phyloP scores from a whole-genome alignment of 257 asterid species.

The Scutellaria barbata region DNA sequence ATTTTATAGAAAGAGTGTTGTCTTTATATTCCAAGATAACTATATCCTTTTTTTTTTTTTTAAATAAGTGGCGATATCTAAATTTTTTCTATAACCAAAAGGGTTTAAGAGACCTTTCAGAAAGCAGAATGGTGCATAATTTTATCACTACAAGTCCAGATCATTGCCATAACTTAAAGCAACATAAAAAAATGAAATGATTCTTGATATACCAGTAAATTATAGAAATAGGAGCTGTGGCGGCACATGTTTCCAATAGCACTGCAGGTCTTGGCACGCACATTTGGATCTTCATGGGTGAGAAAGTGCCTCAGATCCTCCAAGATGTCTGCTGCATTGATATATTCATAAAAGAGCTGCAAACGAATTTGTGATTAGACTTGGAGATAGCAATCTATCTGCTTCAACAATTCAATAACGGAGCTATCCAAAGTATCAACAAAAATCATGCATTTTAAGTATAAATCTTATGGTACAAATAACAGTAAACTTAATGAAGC shows the following conservation, averaged over 20 bases:
- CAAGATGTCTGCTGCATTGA: conserved; percentile 79
- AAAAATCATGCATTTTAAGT: conserved; percentile 7
- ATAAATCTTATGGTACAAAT: background rate
- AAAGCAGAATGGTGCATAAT: too few relatives aligned
- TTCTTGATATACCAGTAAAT: conserved; percentile 59
- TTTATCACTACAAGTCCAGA: too few relatives aligned
- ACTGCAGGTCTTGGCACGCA: conserved; percentile 94
- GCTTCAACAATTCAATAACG: conserved; percentile 8
- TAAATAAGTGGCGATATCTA: too few relatives aligned
- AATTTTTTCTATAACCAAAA: too few relatives aligned
- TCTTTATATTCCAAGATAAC: too few relatives aligned
- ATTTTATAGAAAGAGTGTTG: too few relatives aligned
- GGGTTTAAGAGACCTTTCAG: too few relatives aligned
- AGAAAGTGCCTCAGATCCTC: conserved; percentile 75
- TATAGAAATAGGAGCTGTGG: conserved; percentile 89
- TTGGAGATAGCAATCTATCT: conserved; percentile 17
- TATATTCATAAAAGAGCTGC: conserved; percentile 77
- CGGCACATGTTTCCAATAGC: conserved; percentile 98
- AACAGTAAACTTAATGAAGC: background rate
- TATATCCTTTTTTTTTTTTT: too few relatives aligned
- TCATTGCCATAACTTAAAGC: too few relatives aligned
- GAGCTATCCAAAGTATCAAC: conserved; percentile 16
- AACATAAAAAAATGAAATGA: background rate
- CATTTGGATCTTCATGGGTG: conserved; percentile 82
- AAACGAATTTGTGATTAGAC: conserved; percentile 35